A percentile compares a stretch with the other conserved stretches of the same genome.
Evolutionary conservation across 345 rosid species (phyloP).

Genomic region (Citrus medica): DNA sequence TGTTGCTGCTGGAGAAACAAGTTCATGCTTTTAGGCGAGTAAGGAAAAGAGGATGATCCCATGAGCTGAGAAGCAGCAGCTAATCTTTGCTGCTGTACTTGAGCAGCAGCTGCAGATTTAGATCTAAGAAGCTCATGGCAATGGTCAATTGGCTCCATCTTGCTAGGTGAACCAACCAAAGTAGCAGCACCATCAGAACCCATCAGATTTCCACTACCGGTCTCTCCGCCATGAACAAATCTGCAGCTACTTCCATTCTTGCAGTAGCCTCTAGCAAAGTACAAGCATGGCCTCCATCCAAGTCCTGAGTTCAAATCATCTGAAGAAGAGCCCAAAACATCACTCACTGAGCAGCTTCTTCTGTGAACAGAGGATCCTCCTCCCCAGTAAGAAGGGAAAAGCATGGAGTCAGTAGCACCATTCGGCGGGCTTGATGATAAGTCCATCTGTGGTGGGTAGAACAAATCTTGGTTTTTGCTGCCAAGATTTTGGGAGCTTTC

Average conservation of each 20-base stretch:
- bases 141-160: constrained; percentile 61
- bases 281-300: constrained; percentile 89
- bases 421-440: constrained; percentile 34
- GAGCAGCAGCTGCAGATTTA: constrained; percentile 48
- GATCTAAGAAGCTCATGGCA: constrained; percentile 78
- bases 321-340: constrained; percentile 49
- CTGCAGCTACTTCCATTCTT: constrained; percentile 83
- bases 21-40: constrained; percentile 62
- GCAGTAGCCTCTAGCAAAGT: constrained; percentile 88
- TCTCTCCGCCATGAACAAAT: constrained; percentile 64
- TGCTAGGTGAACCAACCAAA: constrained; percentile 68
- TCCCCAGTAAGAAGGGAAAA: constrained; percentile 45
- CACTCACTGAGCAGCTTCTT: constrained; percentile 73
- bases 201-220: constrained; percentile 14
- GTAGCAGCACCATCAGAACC: constrained; percentile 32
- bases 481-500: constrained; percentile 39
- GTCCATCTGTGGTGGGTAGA: constrained; percentile 37
- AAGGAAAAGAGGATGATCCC: constrained; percentile 49
- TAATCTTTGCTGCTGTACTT: constrained; percentile 57
- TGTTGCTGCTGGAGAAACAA: constrained; percentile 61
- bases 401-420: constrained; percentile 24
- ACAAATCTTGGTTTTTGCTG: constrained; percentile 41
- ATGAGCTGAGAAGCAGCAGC: constrained; percentile 54
- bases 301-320: constrained; percentile 62
- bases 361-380: constrained; percentile 41